Conservation (phyloP, 306 rosid species). For the Cicer bijugum region DNA sequence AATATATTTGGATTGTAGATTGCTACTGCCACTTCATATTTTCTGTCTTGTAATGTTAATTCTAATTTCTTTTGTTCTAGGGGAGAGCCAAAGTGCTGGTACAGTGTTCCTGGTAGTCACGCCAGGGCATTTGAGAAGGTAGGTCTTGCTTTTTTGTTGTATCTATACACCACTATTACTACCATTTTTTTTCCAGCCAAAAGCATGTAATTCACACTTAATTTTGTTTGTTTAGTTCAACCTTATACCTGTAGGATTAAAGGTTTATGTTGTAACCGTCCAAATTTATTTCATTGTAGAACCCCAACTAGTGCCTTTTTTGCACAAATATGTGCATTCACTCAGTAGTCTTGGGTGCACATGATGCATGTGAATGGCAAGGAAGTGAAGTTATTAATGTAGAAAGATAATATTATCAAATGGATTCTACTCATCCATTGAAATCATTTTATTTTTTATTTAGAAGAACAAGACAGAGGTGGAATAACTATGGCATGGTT, state of each 20-base stretch:
- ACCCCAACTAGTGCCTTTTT: constrained; percentile 23
- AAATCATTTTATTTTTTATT: constrained; percentile 25
- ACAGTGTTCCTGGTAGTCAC: constrained; percentile 93
- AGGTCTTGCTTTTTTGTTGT: constrained; percentile 40
- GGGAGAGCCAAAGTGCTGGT: constrained; percentile 99
- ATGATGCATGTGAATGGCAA: constrained; percentile 22
- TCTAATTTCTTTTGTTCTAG: constrained; percentile 60
- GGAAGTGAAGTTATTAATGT: constrained; percentile 34
- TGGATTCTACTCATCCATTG: constrained; percentile 18
- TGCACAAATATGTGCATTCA: constrained; percentile 1
- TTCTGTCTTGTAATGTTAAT: constrained; percentile 9
- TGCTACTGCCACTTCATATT: constrained; percentile 28
- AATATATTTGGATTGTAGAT: constrained; percentile 26
- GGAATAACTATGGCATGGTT: constrained; percentile 19
- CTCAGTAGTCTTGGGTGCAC: constrained; percentile 30
- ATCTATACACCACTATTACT: constrained; percentile 22
- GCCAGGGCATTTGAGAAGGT: constrained; percentile 93
- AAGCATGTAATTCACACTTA: constrained; percentile 13
- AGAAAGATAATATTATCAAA: constrained; percentile 4
- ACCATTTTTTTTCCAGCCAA: too few relatives aligned
- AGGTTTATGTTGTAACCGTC: constrained; percentile 20
- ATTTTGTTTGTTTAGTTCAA: constrained; percentile 39
- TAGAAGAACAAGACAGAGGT: constrained; percentile 2
- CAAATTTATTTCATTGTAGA: constrained; percentile 29
- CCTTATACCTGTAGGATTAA: constrained; percentile 25